Percentiles rank a stretch among this genome's conserved stretches.
Evolutionary conservation across 805 yeast genomes (phyloP).

Genomic region (Saccharomycopsis fodiens): DNA sequence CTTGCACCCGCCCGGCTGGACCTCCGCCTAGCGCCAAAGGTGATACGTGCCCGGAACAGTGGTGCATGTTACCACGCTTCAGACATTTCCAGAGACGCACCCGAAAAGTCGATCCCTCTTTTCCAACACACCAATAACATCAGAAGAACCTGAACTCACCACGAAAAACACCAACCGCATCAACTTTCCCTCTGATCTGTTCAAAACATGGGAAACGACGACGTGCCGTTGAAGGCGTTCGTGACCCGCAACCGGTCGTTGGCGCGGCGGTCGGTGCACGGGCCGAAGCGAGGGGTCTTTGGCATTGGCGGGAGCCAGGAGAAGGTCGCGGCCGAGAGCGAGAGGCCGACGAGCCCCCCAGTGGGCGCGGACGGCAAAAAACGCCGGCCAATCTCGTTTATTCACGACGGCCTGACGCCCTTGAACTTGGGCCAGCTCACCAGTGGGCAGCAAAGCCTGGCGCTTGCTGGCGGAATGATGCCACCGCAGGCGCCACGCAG

Average conservation of each 20-base stretch:
- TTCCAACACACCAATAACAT: too few species aligned
- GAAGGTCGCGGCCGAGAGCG: too few species aligned
- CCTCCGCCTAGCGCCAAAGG: too few species aligned
- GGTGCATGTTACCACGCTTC: too few species aligned
- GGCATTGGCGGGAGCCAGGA: neutral
- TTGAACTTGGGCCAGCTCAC: neutral
- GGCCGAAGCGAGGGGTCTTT: constrained; percentile 16
- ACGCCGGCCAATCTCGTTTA: constrained; percentile 13
- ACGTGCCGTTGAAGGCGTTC: constrained; percentile 18
- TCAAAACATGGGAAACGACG: constrained; percentile 10
- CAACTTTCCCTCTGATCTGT: too few species aligned
- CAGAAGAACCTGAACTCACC: too few species aligned
- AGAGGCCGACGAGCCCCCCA: constrained; percentile 2
- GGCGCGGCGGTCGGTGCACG: constrained; percentile 20
- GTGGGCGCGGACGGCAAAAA: constrained; percentile 8
- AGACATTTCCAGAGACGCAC: too few species aligned
- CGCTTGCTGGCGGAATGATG: too few species aligned
- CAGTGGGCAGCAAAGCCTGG: neutral
- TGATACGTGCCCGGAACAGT: too few species aligned
- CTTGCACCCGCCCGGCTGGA: too few species aligned
- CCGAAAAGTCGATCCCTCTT: too few species aligned
- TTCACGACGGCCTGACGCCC: constrained; percentile 8
- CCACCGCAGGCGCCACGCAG: neutral
- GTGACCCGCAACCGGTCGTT: constrained; percentile 20
- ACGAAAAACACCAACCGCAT: too few species aligned